A percentile compares a stretch with the other conserved stretches of the same genome.
Conservation (phyloP, 2,329 filamentous ascomycete species). For the Phialocephala subalpina region DNA sequence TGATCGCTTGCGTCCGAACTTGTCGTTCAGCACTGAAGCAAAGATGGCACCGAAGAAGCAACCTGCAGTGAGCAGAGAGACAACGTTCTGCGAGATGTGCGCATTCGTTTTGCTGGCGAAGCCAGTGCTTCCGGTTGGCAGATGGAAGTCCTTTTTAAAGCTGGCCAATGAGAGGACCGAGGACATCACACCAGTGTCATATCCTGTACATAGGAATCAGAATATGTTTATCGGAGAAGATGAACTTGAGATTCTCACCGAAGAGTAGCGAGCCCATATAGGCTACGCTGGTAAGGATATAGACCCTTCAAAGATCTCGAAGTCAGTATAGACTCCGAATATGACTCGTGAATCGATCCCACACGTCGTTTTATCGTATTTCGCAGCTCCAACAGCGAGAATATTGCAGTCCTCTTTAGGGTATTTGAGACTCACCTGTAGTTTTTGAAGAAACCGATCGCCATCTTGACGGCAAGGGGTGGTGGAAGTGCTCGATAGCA, state of each 20-base stretch:
- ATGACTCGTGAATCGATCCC: not conserved
- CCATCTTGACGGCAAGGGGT: not conserved
- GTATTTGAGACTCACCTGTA: not conserved
- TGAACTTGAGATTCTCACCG: slow-evolving; percentile 19
- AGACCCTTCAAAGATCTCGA: not conserved
- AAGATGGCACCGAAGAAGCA: slow-evolving; percentile 59
- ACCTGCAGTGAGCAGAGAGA: slow-evolving; percentile 59
- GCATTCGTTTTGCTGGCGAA: slow-evolving; percentile 3
- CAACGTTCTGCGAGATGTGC: slow-evolving; percentile 45
- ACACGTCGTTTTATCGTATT: not conserved
- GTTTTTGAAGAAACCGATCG: slow-evolving; percentile 10
- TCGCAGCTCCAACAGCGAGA: not conserved
- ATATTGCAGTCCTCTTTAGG: not conserved
- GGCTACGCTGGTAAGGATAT: slow-evolving; percentile 12
- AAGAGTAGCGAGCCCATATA: slow-evolving; percentile 39
- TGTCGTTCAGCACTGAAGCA: slow-evolving; percentile 56
- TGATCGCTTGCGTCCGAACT: slow-evolving; percentile 54
- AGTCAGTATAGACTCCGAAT: not conserved
- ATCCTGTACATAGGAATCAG: slow-evolving; percentile 21
- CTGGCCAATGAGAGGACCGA: slow-evolving; percentile 30
- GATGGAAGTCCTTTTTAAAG: slow-evolving; percentile 10
- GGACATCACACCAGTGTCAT: slow-evolving; percentile 39
- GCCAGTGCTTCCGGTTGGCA: not conserved
- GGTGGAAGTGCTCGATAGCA: not conserved
- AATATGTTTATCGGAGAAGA: not conserved